Conservation (phyloP, 2,329 filamentous ascomycete genomes). For the Exophiala calicioides region DNA sequence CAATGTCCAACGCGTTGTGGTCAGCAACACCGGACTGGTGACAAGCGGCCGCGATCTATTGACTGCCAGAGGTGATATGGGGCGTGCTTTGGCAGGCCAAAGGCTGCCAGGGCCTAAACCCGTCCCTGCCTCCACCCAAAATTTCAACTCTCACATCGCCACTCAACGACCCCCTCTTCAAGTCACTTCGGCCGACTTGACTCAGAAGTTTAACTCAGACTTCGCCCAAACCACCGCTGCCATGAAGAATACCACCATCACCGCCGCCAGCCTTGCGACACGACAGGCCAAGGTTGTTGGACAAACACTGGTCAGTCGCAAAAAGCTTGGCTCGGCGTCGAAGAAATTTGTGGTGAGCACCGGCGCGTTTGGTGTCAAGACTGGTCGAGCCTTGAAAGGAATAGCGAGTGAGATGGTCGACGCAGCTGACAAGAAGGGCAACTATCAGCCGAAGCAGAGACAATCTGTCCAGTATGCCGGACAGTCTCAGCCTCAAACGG, state of each 20-base stretch:
- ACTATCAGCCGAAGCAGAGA: constrained; percentile 6
- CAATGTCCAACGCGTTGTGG: no score
- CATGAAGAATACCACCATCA: constrained; percentile 12
- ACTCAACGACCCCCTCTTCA: constrained; percentile 3
- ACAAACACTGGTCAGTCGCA: constrained; percentile 10
- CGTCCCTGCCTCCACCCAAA: constrained; percentile 1
- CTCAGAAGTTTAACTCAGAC: constrained; percentile 10
- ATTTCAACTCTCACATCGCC: constrained; percentile 6
- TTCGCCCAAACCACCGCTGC: constrained; percentile 11
- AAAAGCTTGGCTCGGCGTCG: constrained; percentile 9
- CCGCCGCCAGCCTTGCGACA: constrained; percentile 5
- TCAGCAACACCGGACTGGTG: no score
- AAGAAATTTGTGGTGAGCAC: constrained; percentile 11
- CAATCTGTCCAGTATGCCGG: neutral
- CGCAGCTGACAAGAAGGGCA: constrained; percentile 13
- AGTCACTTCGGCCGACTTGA: no score
- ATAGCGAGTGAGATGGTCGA: constrained; percentile 15
- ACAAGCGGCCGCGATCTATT: no score
- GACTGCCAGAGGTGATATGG: neutral
- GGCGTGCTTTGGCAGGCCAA: neutral
- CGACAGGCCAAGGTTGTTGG: constrained; percentile 12
- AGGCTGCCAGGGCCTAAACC: neutral
- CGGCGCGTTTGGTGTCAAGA: constrained; percentile 10
- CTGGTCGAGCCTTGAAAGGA: constrained; percentile 7
- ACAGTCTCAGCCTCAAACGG: neutral